Evolutionary conservation across 768 basidiomycete species (phyloP).

Genomic region (Lactarius deliciosus): DNA sequence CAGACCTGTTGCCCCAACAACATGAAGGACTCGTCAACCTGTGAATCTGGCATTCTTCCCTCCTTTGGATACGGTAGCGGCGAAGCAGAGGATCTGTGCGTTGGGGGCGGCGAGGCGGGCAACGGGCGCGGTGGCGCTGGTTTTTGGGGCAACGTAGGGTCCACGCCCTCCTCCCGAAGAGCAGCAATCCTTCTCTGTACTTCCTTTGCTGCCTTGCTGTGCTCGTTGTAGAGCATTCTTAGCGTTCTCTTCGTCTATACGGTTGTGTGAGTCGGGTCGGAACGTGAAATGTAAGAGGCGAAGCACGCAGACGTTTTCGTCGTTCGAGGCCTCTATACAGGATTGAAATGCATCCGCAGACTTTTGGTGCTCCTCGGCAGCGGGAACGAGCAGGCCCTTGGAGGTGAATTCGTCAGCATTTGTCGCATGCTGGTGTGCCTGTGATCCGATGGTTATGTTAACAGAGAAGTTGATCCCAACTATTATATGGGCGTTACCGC

Average conservation of each 20-base stretch:
- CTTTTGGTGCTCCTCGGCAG: constrained; percentile 70
- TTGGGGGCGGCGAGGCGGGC: constrained; percentile 28
- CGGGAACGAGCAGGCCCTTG: constrained; percentile 67
- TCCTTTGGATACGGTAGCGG: constrained; percentile 49
- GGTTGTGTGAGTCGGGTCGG: constrained; percentile 1
- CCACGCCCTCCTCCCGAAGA: constrained; percentile 72
- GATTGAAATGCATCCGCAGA: constrained; percentile 75
- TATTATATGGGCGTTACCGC: constrained; percentile 28
- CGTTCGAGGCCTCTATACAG: constrained; percentile 69
- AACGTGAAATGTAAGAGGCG: constrained; percentile 16
- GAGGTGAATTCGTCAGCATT: constrained; percentile 72
- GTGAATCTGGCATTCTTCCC: constrained; percentile 44
- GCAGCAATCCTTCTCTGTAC: constrained; percentile 70
- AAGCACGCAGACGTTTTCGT: constrained; percentile 57
- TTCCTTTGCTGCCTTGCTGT: constrained; percentile 67
- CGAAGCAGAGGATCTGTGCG: constrained; percentile 40
- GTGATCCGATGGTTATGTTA: constrained; percentile 23
- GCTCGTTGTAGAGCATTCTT: constrained; percentile 72
- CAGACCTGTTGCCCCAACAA: constrained; percentile 75
- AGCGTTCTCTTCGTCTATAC: constrained; percentile 74
- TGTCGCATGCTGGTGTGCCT: constrained; percentile 83
- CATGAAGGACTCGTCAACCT: constrained; percentile 88
- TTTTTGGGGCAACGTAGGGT: constrained; percentile 72
- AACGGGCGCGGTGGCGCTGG: constrained; percentile 36
- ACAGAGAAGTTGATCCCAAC: constrained; percentile 1